Evolutionary conservation across 148 eudicot genomes (phyloP).

Genomic region (Chenopodium album): DNA sequence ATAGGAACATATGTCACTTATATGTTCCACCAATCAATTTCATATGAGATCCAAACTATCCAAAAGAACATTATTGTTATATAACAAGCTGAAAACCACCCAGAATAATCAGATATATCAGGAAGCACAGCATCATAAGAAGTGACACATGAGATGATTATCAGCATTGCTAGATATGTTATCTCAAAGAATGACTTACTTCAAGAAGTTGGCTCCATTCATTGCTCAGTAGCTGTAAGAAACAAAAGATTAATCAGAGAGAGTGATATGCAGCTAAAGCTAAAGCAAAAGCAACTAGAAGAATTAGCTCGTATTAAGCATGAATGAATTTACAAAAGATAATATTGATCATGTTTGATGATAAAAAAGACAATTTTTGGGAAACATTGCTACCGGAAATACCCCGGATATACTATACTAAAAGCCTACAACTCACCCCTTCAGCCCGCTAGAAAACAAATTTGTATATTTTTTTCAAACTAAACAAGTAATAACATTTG

Average conservation of each 20-base stretch:
- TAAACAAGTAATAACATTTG: too few relatives aligned
- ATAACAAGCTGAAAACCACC: slow-evolving; percentile 6
- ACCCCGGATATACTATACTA: not conserved
- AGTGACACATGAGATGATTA: not conserved
- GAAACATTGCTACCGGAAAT: not conserved
- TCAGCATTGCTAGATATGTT: not conserved
- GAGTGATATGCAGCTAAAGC: not conserved
- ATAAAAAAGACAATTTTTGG: not conserved
- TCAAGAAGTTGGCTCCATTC: slow-evolving; percentile 70
- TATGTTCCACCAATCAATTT: slow-evolving; percentile 2
- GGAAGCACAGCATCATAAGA: not conserved
- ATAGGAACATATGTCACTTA: slow-evolving; percentile 1
- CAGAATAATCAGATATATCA: not conserved
- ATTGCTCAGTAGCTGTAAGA: slow-evolving; percentile 49
- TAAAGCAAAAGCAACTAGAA: not conserved
- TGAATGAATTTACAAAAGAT: not conserved
- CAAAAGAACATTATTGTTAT: slow-evolving; percentile 4
- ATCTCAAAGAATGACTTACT: slow-evolving; percentile 34
- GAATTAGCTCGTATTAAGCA: not conserved
- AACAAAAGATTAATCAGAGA: slow-evolving; percentile 22
- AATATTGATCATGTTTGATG: not conserved
- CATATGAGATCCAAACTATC: not conserved
- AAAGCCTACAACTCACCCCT: not conserved
- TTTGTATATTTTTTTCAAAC: not conserved
- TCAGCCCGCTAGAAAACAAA: not conserved